Base-by-base conservation (phyloP, 441 rosid species). In the Capsella rubella region DNA sequence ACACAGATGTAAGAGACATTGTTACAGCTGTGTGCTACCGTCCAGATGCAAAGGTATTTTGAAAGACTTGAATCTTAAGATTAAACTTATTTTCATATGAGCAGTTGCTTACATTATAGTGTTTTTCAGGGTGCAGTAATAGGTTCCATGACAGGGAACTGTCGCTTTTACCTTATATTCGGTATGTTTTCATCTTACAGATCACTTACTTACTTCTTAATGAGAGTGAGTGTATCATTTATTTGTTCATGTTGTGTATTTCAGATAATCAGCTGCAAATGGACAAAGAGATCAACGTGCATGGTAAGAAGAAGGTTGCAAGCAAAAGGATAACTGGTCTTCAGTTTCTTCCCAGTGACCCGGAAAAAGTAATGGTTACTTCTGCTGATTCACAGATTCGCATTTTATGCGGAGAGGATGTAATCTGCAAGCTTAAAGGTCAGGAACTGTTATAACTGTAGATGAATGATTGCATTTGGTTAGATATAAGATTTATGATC, bases 21-120 rank as follows among this genome's bases (percentile, higher is more conserved):
- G 89, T 89, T 25, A 85, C 89, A 25, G 89, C 90, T 53, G 82
- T 86, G 42, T 84, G 91, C 75, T 89, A 87, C 52, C 82, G 81
- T 15, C 90, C 88, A 28, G 85, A 89, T 69, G 91, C 84, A 39
- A 78, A 84, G 66, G 66, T 61, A 61, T 5, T 8, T 60, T 8
- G 2, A 40, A 60, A 40, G 65, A 60, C 16, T 25, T 13, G 4
- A 13, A 21, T 14, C 7, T 60, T 60, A 39, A 32, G 2, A 6
- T 21, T 21, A 21, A 21, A 21, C 25, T 21, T 21, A 21, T 25
- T 25, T 7, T 8, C 50, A 10, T 13, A 45, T 42, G 8, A 60
- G 13, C 35, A 40, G 65, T 27, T 40, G 13, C 35, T 60, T 12
- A 60, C 35, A 21, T 21, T 42, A 25, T 6, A 40, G 21, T 25